phyloP scores from a whole-genome alignment of 1,284 basidiomycete genomes.

The Cutaneotrichosporon sp. region DNA sequence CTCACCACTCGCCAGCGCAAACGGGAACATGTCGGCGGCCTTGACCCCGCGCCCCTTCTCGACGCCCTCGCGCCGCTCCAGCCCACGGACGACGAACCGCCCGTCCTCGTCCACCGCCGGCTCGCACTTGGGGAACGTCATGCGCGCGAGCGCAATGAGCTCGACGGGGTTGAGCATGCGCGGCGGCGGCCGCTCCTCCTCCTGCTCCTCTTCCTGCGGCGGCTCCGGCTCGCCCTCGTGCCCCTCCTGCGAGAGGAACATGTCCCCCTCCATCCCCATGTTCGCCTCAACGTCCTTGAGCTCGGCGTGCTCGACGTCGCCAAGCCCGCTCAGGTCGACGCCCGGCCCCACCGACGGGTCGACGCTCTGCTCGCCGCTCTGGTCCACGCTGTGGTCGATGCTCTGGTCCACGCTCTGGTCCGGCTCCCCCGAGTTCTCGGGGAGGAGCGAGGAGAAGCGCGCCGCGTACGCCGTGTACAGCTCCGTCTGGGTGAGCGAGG shows the following conservation, averaged over 20 bases:
- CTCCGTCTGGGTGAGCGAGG: conserved; percentile 41
- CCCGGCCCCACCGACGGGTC: not conserved
- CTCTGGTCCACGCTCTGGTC: not conserved
- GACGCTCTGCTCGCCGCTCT: not conserved
- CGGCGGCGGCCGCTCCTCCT: conserved; percentile 10
- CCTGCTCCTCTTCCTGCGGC: not conserved
- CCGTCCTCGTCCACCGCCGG: conserved; percentile 41
- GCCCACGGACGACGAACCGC: conserved; percentile 42
- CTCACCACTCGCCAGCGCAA: conserved; percentile 33
- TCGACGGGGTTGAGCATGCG: conserved; percentile 47
- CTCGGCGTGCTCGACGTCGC: conserved; percentile 9
- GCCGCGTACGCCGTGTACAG: conserved; percentile 48
- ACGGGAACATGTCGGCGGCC: conserved; percentile 45
- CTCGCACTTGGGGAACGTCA: conserved; percentile 47
- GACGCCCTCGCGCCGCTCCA: conserved; percentile 40
- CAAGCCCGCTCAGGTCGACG: not conserved
- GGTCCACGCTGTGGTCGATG: not conserved
- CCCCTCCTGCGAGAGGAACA: too few species aligned
- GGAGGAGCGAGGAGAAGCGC: conserved; percentile 36
- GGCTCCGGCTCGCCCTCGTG: not conserved
- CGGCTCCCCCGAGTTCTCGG: conserved; percentile 8
- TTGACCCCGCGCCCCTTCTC: conserved; percentile 29
- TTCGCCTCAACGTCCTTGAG: conserved; percentile 26
- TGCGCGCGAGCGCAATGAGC: conserved; percentile 42
- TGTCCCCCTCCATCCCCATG: conserved; percentile 27